Conservation (phyloP, 164 flowering plant genomes). For the Sextonia rubra region DNA sequence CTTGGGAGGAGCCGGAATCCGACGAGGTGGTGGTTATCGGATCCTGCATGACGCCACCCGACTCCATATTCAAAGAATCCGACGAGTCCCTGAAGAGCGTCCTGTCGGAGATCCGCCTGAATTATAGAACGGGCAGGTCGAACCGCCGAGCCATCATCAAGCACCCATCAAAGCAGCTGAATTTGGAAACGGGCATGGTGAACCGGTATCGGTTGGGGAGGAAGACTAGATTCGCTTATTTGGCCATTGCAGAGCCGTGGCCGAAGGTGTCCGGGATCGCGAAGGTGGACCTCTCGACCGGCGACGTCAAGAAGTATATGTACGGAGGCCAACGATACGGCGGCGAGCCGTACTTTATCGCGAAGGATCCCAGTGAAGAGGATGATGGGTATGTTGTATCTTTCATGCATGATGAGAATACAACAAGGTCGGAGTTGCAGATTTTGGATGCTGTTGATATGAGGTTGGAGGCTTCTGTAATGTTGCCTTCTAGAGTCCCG, state of each 20-base stretch:
- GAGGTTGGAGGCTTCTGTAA: constrained; percentile 25
- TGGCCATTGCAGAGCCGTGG: constrained; percentile 94
- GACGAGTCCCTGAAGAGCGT: constrained; percentile 59
- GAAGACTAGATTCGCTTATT: constrained; percentile 62
- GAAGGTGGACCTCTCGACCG: constrained; percentile 67
- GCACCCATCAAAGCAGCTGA: constrained; percentile 37
- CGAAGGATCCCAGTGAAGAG: constrained; percentile 34
- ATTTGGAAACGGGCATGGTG: constrained; percentile 93
- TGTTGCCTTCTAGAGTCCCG: constrained; percentile 42
- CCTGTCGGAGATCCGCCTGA: constrained; percentile 71
- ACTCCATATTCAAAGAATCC: constrained; percentile 85
- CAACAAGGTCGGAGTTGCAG: constrained; percentile 25
- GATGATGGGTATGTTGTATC: constrained; percentile 76
- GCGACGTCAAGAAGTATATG: constrained; percentile 49
- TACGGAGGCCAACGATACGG: constrained; percentile 63
- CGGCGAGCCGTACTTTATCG: constrained; percentile 81
- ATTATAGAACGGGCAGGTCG: constrained; percentile 62
- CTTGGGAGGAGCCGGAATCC: constrained; percentile 82
- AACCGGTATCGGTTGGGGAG: constrained; percentile 65
- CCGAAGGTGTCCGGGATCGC: constrained; percentile 90
- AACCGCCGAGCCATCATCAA: constrained; percentile 42
- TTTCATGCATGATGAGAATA: constrained; percentile 71
- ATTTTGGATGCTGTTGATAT: constrained; percentile 25
- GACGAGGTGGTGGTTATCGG: constrained; percentile 83
- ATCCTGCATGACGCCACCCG: constrained; percentile 91